Conservation (phyloP, 1,284 basidiomycete species). For the Grifola frondosa region DNA sequence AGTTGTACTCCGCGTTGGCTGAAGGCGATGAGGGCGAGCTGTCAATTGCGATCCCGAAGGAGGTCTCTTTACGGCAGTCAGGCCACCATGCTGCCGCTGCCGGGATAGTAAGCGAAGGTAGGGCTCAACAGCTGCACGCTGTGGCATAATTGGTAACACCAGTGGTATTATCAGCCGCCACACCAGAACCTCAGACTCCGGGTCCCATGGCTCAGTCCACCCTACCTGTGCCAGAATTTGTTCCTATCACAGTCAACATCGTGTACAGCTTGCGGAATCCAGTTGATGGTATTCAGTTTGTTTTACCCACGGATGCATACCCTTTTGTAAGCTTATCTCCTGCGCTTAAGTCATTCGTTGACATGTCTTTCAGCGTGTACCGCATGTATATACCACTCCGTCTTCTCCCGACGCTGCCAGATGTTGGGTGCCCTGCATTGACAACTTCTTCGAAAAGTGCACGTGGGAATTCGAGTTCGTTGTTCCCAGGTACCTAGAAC, state of each 20-base stretch:
- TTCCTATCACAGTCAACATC: slow-evolving; percentile 76
- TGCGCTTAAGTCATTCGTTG: slow-evolving; percentile 7
- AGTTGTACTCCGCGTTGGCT: slow-evolving; percentile 85
- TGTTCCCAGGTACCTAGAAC: slow-evolving; percentile 85
- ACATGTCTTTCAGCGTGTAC: slow-evolving; percentile 65
- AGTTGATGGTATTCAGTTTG: slow-evolving; percentile 85
- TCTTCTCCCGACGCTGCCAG: slow-evolving; percentile 88
- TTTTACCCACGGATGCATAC: slow-evolving; percentile 76
- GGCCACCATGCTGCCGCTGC: slow-evolving; percentile 41
- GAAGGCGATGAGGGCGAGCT: slow-evolving; percentile 94
- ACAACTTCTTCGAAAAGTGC: slow-evolving; percentile 94
- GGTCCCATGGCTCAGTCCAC: slow-evolving; percentile 46
- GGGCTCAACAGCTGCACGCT: slow-evolving; percentile 8
- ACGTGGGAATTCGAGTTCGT: slow-evolving; percentile 99
- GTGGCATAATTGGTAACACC: slow-evolving; percentile 1
- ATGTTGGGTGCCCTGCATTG: slow-evolving; percentile 97
- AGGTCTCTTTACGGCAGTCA: slow-evolving; percentile 69
- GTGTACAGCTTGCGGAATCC: slow-evolving; percentile 81
- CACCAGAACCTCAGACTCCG: slow-evolving; percentile 76
- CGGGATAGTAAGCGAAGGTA: slow-evolving; percentile 51
- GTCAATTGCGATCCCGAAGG: slow-evolving; percentile 84
- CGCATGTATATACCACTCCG: slow-evolving; percentile 90
- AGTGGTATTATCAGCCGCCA: slow-evolving; percentile 51
- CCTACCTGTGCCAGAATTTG: slow-evolving; percentile 61
- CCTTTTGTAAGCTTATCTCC: slow-evolving; percentile 68